A percentile compares a stretch with the other conserved stretches of the same genome.
Evolutionary conservation across 441 rosid genomes (phyloP).

Genomic region (Corymbia citriodora): DNA sequence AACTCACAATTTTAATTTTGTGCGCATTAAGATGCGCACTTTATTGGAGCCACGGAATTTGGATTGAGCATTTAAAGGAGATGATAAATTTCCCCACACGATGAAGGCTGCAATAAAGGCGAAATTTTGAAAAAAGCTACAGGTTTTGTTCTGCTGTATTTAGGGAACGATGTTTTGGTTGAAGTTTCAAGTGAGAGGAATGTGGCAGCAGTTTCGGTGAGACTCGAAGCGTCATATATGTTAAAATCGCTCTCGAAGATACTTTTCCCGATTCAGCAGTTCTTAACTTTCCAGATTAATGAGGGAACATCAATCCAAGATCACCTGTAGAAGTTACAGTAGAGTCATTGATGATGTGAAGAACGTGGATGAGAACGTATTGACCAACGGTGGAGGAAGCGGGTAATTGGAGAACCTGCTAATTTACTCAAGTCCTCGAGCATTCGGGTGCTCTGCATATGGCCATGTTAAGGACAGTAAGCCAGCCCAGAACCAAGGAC

Average conservation of each 20-base stretch:
- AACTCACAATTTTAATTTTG: neutral
- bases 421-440: neutral
- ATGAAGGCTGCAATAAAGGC: neutral
- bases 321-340: neutral
- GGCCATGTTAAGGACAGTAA: neutral
- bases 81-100: neutral
- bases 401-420: neutral
- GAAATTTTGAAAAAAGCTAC: neutral
- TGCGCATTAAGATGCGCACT: neutral
- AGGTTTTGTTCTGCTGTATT: neutral
- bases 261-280: neutral
- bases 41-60: neutral
- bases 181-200: neutral
- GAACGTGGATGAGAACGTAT: neutral
- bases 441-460: neutral
- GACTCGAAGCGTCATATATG: neutral
- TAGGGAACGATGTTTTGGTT: neutral
- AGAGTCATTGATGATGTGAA: neutral
- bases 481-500: neutral
- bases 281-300: neutral
- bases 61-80: neutral
- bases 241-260: neutral
- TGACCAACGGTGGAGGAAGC: neutral
- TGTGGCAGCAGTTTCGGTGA: neutral
- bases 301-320: neutral